These are phyloP conservation scores for Flaveria ramosissima DNA, from an alignment of 129 eudicot species.

Conservation along the genomic window DNA sequence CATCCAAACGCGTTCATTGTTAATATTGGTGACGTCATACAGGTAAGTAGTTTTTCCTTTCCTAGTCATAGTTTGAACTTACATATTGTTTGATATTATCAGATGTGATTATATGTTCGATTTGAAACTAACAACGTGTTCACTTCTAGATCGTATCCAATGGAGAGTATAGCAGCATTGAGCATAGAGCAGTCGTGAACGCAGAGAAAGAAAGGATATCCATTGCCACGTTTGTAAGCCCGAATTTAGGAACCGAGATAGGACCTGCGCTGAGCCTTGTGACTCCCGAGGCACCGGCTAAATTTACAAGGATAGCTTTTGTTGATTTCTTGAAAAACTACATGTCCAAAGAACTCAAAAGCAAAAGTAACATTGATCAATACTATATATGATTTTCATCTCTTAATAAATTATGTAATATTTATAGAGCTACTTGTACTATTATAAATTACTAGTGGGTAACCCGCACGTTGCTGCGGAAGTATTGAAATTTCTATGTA, in stretches of 20 bases:
- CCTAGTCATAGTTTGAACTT: neutral
- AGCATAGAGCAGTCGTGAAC: conserved; percentile 46
- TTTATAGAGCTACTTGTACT: no score
- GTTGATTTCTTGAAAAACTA: conserved; percentile 33
- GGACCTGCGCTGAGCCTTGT: conserved; percentile 45
- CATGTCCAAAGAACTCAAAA: conserved; percentile 27
- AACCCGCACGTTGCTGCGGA: no score
- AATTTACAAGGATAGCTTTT: conserved; percentile 21
- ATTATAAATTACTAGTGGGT: no score
- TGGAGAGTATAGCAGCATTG: conserved; percentile 40
- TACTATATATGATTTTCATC: neutral
- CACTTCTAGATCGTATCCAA: conserved; percentile 24
- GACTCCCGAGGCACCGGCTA: conserved; percentile 26
- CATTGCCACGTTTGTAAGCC: conserved; percentile 35
- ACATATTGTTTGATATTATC: no score
- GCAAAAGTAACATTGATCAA: conserved; percentile 38
- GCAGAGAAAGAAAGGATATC: conserved; percentile 43
- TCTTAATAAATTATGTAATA: no score
- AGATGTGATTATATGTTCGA: neutral
- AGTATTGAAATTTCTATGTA: no score
- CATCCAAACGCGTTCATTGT: conserved; percentile 43
- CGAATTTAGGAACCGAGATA: conserved; percentile 23
- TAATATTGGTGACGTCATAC: conserved; percentile 4
- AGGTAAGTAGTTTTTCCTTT: neutral
- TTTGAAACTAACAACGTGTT: neutral